Evolutionary conservation across 1,284 basidiomycete genomes (phyloP).

Genomic region (Marasmius sp.): DNA sequence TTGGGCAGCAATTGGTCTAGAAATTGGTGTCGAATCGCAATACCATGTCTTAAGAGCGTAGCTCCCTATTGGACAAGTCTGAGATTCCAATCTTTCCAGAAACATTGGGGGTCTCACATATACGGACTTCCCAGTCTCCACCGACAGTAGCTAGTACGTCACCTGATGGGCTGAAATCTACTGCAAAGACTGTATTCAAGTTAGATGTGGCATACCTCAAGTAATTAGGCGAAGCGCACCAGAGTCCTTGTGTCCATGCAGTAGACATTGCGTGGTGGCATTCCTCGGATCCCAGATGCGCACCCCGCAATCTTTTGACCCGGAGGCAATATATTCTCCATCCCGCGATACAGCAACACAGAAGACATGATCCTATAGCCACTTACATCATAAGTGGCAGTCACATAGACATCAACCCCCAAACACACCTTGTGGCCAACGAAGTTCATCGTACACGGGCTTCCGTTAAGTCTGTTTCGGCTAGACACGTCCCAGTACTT

Average conservation of each 20-base stretch:
- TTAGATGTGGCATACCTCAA: constrained; percentile 1
- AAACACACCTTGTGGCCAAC: too few relatives aligned
- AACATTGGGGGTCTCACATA: constrained; percentile 54
- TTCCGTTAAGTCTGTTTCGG: too few relatives aligned
- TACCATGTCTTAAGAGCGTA: background rate
- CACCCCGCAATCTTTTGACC: constrained; percentile 88
- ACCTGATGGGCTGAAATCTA: constrained; percentile 76
- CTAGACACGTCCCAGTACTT: too few relatives aligned
- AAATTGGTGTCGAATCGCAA: too few relatives aligned
- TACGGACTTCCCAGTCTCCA: constrained; percentile 82
- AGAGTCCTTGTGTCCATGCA: constrained; percentile 91
- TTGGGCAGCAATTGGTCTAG: too few relatives aligned
- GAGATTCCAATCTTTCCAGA: background rate
- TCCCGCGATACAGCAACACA: too few relatives aligned
- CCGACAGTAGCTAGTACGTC: constrained; percentile 82
- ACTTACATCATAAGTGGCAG: too few relatives aligned
- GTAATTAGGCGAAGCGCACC: constrained; percentile 37
- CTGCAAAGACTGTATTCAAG: constrained; percentile 67
- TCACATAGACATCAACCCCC: too few relatives aligned
- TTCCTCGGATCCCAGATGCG: constrained; percentile 85
- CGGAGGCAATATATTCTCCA: constrained; percentile 92
- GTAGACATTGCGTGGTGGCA: constrained; percentile 77
- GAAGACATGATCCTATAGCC: too few relatives aligned
- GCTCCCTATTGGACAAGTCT: background rate
- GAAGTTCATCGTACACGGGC: too few relatives aligned